These are phyloP conservation scores for Daldinia eschscholtzii DNA, from an alignment of 2,329 filamentous ascomycete species.

Conservation along the genomic window DNA sequence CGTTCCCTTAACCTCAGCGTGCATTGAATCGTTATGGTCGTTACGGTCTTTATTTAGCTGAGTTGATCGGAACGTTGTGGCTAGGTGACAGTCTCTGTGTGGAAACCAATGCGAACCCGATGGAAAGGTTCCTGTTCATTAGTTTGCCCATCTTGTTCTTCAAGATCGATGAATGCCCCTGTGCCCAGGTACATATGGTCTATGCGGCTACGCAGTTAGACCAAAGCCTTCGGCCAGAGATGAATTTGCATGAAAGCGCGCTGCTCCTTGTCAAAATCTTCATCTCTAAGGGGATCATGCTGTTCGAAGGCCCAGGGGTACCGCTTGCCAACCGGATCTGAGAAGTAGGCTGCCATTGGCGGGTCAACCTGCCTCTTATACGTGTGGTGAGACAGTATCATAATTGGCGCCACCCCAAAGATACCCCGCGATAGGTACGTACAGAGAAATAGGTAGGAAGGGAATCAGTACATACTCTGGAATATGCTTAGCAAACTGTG, in stretches of 20 bases:
- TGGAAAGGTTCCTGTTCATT: neutral
- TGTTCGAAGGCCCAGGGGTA: conserved; percentile 11
- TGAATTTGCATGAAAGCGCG: conserved; percentile 6
- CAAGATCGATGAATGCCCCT: neutral
- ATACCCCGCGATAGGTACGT: conserved; percentile 8
- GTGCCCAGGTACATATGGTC: conserved; percentile 6
- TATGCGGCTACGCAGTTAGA: conserved; percentile 10
- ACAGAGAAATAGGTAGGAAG: conserved; percentile 4
- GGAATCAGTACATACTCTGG: conserved; percentile 4
- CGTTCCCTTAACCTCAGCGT: conserved; percentile 2
- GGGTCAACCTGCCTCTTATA: conserved; percentile 7
- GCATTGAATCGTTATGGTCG: neutral
- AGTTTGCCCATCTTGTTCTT: neutral
- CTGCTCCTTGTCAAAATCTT: conserved; percentile 6
- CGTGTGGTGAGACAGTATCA: conserved; percentile 3
- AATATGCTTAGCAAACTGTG: conserved; percentile 1
- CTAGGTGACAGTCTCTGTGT: conserved; percentile 5
- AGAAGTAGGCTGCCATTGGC: conserved; percentile 11
- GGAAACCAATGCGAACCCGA: neutral
- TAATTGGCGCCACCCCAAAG: conserved; percentile 1
- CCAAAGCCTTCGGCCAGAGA: conserved; percentile 5
- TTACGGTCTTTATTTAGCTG: neutral
- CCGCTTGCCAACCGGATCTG: conserved; percentile 4
- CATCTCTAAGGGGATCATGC: conserved; percentile 1
- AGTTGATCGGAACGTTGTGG: conserved; percentile 6